Evolutionary conservation across 2,329 filamentous ascomycete species (phyloP), one percentile per base, ranked within the genome.

Genomic region (Cercospora sp.): DNA sequence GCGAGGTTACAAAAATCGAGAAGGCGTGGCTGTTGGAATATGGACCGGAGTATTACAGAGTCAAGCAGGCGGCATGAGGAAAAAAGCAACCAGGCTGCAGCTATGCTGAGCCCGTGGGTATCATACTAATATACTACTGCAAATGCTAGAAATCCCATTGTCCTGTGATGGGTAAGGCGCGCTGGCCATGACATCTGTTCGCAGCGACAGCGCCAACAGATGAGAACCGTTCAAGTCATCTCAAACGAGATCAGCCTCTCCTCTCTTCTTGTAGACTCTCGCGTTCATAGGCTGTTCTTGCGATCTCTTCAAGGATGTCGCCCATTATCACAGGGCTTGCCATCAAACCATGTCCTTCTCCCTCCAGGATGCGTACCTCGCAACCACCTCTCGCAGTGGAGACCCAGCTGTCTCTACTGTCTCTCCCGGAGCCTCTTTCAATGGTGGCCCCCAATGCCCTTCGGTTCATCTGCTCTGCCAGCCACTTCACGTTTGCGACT

Each of bases 331-430:
- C 84, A 0, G 95, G 94, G 72, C 91, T 96, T 0, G 95, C 95
- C 95, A 99, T 99, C 26, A 99, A 83, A 0, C 95, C 94, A 77
- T 99, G 95, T 3, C 94, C 93, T 79, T 99, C 94, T 5, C 92
- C 93, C 72, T 96, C 91, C 3, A 99, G 84, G 5, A 98, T 89
- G 5, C 94, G 85, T 13, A 99, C 92, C 78, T 98, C 95, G 79
- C 94, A 98, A 59, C 92, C 86, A 31, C 91, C 73, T 45, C 10
- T 42, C n/a, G 64, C 64, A 10, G 28, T 33, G 55, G n/a, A 60
- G 18, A 31, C 58, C 62, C 63, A 66, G 18, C 59, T 68, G 57
- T 59, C 72, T 60, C 65, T 66, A 55, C 53, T 67, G 51, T 45
- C 64, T 65, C 20, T 64, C 6, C 10, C 64, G 33, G 30, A 63